Evolutionary conservation across 2,329 filamentous ascomycete species (phyloP).

Genomic region (Trichoderma brevicompactum): DNA sequence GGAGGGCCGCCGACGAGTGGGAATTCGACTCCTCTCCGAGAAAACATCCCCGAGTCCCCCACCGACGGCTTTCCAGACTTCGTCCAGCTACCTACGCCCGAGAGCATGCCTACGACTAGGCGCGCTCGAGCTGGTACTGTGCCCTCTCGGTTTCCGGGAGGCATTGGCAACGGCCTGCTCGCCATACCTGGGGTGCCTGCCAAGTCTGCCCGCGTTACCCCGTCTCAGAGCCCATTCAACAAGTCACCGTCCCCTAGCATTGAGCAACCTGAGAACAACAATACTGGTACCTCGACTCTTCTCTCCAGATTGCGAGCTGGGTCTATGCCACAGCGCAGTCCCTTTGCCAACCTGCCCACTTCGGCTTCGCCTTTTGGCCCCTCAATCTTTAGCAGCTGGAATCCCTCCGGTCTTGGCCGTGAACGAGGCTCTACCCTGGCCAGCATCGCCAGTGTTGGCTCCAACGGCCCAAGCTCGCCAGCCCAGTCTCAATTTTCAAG

Average conservation of each 20-base stretch:
- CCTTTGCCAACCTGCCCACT: constrained; percentile 62
- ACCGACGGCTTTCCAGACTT: constrained; percentile 96
- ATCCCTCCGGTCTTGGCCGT: constrained; percentile 65
- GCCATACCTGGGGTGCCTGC: constrained; percentile 64
- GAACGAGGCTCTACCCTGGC: constrained; percentile 85
- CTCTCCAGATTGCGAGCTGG: constrained; percentile 87
- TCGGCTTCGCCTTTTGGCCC: constrained; percentile 77
- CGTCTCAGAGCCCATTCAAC: constrained; percentile 80
- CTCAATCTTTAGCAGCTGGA: constrained; percentile 90
- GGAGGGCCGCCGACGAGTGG: constrained; percentile 95
- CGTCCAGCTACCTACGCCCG: constrained; percentile 69
- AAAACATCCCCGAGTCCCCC: constrained; percentile 96
- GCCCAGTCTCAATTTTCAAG: constrained; percentile 83
- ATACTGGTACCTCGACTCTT: constrained; percentile 67
- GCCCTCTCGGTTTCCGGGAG: constrained; percentile 87
- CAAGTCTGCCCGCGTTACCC: constrained; percentile 82
- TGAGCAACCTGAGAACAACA: constrained; percentile 48
- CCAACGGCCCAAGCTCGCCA: constrained; percentile 87
- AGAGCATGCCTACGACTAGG: constrained; percentile 69
- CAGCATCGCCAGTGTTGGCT: constrained; percentile 82
- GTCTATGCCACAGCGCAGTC: constrained; percentile 88
- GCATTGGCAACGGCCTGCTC: constrained; percentile 62
- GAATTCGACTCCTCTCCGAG: constrained; percentile 92
- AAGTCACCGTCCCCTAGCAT: constrained; percentile 67
- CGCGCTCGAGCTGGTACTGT: constrained; percentile 91